Evolutionary conservation across 139 green algal genomes (phyloP).

Genomic region (Pleodorina starrii): DNA sequence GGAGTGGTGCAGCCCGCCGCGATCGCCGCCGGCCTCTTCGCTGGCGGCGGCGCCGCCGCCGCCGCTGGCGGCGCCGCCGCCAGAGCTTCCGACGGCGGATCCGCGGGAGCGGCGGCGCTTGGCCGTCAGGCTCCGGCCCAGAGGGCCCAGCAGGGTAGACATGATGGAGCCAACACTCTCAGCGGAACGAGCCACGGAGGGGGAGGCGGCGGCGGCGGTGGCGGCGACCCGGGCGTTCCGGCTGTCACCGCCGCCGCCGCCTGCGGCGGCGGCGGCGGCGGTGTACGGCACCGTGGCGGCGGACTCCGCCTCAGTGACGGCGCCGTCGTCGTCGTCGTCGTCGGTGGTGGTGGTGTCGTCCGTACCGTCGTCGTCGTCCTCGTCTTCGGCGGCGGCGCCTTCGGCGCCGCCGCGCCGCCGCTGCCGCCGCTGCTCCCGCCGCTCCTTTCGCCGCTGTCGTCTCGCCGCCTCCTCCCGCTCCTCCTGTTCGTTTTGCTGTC

Average conservation of each 20-base stretch:
- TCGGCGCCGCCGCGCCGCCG: neutral
- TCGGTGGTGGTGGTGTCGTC: neutral
- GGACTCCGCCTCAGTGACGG: neutral
- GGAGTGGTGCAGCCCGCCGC: neutral
- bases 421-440: neutral
- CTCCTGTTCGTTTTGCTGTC: neutral
- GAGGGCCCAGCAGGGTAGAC: neutral
- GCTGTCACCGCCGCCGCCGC: neutral
- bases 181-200: neutral
- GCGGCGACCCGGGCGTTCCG: no score
- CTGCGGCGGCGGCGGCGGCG: neutral
- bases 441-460: neutral
- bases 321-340: neutral
- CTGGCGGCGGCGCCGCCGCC: neutral
- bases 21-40: neutral
- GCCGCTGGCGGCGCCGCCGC: neutral
- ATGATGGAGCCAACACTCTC: constrained; percentile 3
- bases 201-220: neutral
- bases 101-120: neutral
- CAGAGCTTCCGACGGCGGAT: neutral
- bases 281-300: neutral
- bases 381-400: neutral
- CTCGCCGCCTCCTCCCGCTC: neutral
- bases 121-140: neutral
- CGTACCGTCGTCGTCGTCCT: neutral